phyloP scores from a whole-genome alignment of 805 yeast species.

The Kazachstania martiniae region DNA sequence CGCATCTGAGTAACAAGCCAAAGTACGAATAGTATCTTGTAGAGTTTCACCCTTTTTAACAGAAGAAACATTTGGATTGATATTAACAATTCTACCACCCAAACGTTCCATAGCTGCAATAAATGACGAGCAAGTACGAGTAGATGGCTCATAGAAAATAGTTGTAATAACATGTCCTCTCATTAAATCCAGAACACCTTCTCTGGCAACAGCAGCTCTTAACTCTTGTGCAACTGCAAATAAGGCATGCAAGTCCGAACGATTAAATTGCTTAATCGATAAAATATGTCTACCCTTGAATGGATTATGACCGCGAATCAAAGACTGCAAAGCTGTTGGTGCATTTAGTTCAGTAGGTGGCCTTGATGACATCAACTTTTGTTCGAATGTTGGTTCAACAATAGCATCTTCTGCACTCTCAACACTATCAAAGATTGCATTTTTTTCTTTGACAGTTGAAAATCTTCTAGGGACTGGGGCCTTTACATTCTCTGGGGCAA shows the following conservation, averaged over 20 bases:
- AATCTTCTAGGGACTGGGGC: constrained; percentile 36
- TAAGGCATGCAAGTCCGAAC: constrained; percentile 83
- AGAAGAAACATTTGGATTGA: constrained; percentile 78
- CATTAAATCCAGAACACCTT: constrained; percentile 84
- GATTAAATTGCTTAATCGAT: constrained; percentile 77
- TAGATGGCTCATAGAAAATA: constrained; percentile 95
- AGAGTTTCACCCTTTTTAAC: constrained; percentile 97
- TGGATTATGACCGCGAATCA: constrained; percentile 76
- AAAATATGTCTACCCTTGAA: constrained; percentile 81
- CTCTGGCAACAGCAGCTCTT: constrained; percentile 93
- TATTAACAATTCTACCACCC: constrained; percentile 93
- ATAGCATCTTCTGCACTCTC: constrained; percentile 39
- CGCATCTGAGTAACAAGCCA: constrained; percentile 94
- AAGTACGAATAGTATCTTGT: constrained; percentile 90
- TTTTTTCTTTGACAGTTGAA: constrained; percentile 38
- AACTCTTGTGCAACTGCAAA: constrained; percentile 97
- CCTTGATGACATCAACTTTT: constrained; percentile 52
- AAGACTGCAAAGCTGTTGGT: constrained; percentile 67
- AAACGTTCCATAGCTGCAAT: constrained; percentile 99
- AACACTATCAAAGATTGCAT: constrained; percentile 26
- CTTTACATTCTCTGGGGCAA: constrained; percentile 18
- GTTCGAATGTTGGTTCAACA: constrained; percentile 37
- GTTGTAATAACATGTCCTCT: constrained; percentile 88
- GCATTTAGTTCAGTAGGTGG: constrained; percentile 66
- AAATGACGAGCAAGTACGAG: constrained; percentile 92